Evolutionary conservation across 2,329 filamentous ascomycete genomes (phyloP).

Genomic region (Aureobasidium sp.): DNA sequence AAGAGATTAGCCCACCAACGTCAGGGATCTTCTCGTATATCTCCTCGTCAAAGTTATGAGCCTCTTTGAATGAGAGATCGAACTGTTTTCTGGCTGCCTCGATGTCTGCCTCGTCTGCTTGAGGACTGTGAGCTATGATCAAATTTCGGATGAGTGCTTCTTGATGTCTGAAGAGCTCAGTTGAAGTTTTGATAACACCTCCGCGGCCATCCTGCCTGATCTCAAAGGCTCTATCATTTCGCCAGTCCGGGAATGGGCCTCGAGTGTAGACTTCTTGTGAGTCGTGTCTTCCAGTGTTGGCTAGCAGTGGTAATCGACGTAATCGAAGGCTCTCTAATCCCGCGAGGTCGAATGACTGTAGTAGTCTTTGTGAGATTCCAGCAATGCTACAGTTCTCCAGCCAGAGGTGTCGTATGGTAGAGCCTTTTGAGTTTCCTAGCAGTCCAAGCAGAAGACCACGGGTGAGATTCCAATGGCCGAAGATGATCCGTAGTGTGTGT

Average conservation of each 20-base stretch:
- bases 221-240: slow-evolving; percentile 20
- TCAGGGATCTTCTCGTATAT: slow-evolving; percentile 19
- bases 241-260: slow-evolving; percentile 19
- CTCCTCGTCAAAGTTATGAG: slow-evolving; percentile 18
- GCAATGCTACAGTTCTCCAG: slow-evolving; percentile 38
- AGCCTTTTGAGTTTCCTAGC: slow-evolving; percentile 27
- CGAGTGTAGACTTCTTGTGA: slow-evolving; percentile 22
- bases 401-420: slow-evolving; percentile 37
- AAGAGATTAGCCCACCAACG: not conserved
- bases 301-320: slow-evolving; percentile 32
- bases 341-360: slow-evolving; percentile 22
- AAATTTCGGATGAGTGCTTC: slow-evolving; percentile 20
- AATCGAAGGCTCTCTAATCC: slow-evolving; percentile 37
- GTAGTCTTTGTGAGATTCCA: slow-evolving; percentile 21
- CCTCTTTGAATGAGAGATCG: slow-evolving; percentile 10
- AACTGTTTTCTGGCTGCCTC: not conserved
- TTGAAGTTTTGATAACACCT: slow-evolving; percentile 13
- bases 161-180: not conserved
- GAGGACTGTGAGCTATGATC: not conserved
- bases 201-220: slow-evolving; percentile 24
- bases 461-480: slow-evolving; percentile 38
- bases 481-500: slow-evolving; percentile 38
- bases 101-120: not conserved
- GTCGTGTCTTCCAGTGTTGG: slow-evolving; percentile 14
- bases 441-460: slow-evolving; percentile 35